Base-by-base conservation (phyloP, 192 early-diverging fungal species). In the Backusella australiensis region DNA sequence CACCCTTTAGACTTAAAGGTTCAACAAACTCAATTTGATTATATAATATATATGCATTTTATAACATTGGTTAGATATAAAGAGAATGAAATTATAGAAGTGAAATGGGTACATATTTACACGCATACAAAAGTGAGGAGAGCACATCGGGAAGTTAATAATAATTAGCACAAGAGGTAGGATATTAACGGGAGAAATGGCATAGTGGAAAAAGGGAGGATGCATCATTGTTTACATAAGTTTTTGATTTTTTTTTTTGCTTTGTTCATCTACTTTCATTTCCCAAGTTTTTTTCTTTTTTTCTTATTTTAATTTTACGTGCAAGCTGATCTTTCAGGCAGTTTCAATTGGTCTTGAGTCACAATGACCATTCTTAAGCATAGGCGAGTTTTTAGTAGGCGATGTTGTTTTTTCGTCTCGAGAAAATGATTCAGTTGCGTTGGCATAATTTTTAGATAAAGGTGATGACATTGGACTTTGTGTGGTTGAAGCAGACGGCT, bases 271-370 rank as follows among this genome's bases (percentile, higher is more conserved):
- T 44, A 39, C 38, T 17, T 44, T 44, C 46, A 49, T n/a, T 49
- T 17, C 19, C 46, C 15, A 49, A 49, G 46, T 56, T 6, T 56
- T 56, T 56, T 56, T 59, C 6, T 63, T 63, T 11, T 23, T 32
- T 32, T 32, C 32, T 32, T 32, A 32, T 32, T 32, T 63, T 63
- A 63, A 63, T 29, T 29, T 29, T 26, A 63, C 3, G 56, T 63
- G 56, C 23, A 63, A 63, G 26, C 56, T 29, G 56, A 63, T 63
- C 26, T 12, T 63, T 63, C 23, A 63, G 3, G 23, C 56, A 29
- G 56, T 63, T 63, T 63, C 56, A 63, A 63, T 63, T 63, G 56
- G 56, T 63, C 56, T 63, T 63, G 56, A 63, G 56, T 63, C 56
- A 63, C 23, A 63, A 63, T 21, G 52, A 8, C 52, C 21, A 53